Evolutionary conservation across 1,139 yeast genomes (phyloP), one percentile per base, ranked within the genome.

Genomic region (Saccharomycopsis hybrid): DNA sequence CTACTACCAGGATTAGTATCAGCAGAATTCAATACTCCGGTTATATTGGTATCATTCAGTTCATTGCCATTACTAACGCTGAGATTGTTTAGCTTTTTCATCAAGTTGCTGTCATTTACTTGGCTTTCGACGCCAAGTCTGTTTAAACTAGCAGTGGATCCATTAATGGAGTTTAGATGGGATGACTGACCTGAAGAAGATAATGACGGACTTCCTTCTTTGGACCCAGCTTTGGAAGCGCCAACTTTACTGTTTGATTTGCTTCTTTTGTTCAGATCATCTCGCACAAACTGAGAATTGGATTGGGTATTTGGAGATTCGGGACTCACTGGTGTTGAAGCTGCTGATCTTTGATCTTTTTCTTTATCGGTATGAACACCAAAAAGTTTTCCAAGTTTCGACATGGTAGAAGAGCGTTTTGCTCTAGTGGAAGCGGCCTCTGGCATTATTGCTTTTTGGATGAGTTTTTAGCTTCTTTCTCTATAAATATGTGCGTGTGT

Each of bases 351-450:
- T n/a, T n/a, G n/a, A 13, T 36, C 39, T 13, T 36, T 36, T 13
- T 36, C 39, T 11, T 31, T 31, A 7, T 31, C 35, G 35, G 9
- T 11, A 36, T 45, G 43, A 29, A 43, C 47, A 25, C 54, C 54
- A 48, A 51, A 49, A 18, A 51, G 25, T 27, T 41, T 35, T 25
- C 52, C 50, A 24, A 51, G 28, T 41, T 48, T 51, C 11, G 52
- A 48, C n/a, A 51, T 41, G 11, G 54, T 51, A 9, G 49, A 30
- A 5, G 49, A 43, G 32, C 54, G 30, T 30, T 42, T 49, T 7
- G 46, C 24, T 40, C 54, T 35, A 24, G 48, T 43, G 7, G 40
- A 25, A 18, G 33, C 37, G 3, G 36, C 27, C 30, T 48, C 51
- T 8, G 51, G 50, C 51, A 43, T 43, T 9, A n/a, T n/a, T n/a